A percentile compares a stretch with the other conserved stretches of the same genome.
phyloP scores from a whole-genome alignment of 768 basidiomycete genomes.

The Leccinum truebloodii region DNA sequence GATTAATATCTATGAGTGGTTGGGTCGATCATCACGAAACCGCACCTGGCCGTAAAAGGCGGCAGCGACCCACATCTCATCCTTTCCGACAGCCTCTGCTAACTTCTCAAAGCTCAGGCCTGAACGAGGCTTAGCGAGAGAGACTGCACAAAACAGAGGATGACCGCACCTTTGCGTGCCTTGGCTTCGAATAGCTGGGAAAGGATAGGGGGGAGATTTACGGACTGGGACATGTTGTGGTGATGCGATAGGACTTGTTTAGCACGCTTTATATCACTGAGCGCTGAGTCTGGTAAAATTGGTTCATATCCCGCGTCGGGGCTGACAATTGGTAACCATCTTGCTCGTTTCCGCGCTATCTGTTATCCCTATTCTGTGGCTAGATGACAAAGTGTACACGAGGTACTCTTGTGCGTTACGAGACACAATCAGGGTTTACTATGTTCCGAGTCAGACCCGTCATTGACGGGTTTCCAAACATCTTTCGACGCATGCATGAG shows the following conservation, averaged over 20 bases:
- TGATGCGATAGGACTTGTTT: not conserved
- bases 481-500: constrained; percentile 90
- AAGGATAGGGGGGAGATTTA: constrained; percentile 51
- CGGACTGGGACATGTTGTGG: constrained; percentile 36
- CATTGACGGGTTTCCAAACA: constrained; percentile 68
- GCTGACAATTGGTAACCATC: not conserved
- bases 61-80: constrained; percentile 83
- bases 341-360: not conserved
- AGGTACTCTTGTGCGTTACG: not conserved
- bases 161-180: constrained; percentile 53
- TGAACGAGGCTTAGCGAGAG: constrained; percentile 24
- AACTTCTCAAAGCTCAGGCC: constrained; percentile 72
- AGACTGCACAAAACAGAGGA: not conserved
- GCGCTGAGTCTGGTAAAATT: constrained; percentile 5
- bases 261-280: constrained; percentile 17
- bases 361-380: constrained; percentile 7
- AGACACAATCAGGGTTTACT: constrained; percentile 16
- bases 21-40: constrained; percentile 1
- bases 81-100: constrained; percentile 61
- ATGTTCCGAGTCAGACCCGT: constrained; percentile 7
- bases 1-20: not conserved
- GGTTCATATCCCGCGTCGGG: not conserved
- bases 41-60: constrained; percentile 79
- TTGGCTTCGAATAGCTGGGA: constrained; percentile 62
- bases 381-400: constrained; percentile 11